Evolutionary conservation across 78 protist species (phyloP).

Genomic region (Dictyostelium intermedium): DNA sequence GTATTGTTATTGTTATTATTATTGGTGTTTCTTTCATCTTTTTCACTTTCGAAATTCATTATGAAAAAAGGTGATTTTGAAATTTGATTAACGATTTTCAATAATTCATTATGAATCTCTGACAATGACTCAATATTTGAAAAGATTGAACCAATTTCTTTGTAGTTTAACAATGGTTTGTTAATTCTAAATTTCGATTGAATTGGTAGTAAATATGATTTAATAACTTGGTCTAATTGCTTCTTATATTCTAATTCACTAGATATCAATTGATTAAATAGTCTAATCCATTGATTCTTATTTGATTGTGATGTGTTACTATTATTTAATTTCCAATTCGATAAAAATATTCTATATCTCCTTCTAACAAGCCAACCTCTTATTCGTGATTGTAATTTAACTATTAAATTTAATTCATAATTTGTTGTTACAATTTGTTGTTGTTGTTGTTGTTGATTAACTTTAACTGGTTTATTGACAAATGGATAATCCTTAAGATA

Average conservation of each 20-base stretch:
- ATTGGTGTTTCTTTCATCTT: neutral
- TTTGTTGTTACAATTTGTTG: neutral
- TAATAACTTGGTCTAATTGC: conserved; percentile 34
- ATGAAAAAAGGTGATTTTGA: conserved; percentile 12
- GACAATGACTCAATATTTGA: conserved; percentile 54
- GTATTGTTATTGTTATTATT: neutral
- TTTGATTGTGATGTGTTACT: neutral
- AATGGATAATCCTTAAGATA: conserved; percentile 43
- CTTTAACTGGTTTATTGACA: neutral
- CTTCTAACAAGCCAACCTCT: conserved; percentile 34
- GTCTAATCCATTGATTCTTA: conserved; percentile 14
- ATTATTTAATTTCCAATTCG: conserved; percentile 15
- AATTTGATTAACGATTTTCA: neutral
- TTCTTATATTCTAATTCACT: conserved; percentile 19
- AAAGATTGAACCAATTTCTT: conserved; percentile 57
- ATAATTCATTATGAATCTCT: conserved; percentile 8
- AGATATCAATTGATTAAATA: conserved; percentile 3
- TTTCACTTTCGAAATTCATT: neutral
- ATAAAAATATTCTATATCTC: conserved; percentile 2
- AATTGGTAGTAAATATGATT: conserved; percentile 39
- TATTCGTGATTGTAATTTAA: conserved; percentile 24
- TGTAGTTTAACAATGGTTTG: conserved; percentile 55
- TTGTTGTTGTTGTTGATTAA: neutral
- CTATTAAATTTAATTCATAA: neutral
- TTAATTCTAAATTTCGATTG: conserved; percentile 73